Evolutionary conservation across 1,139 yeast genomes (phyloP), one percentile per base, ranked within the genome.

Genomic region (Suhomyces panamericanus): DNA sequence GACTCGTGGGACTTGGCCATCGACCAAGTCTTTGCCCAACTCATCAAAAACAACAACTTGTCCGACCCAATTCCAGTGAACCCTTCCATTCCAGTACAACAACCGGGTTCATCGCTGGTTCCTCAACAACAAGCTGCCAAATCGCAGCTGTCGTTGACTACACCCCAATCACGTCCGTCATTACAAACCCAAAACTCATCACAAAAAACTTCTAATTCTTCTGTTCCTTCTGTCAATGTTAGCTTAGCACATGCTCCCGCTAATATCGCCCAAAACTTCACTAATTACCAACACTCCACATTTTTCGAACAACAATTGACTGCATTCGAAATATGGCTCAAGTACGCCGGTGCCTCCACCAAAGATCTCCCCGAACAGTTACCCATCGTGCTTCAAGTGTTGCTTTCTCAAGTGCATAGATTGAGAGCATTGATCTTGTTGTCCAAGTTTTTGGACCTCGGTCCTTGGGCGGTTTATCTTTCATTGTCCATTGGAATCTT

Each of bases 1-100:
- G 95, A 90, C 51, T 85, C 97, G 0, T 93, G 99, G 99, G 99
- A 95, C 61, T 72, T 93, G 57, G 98, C 99, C 0, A 86, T 93
- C 39, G 98, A 93, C 63, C 97, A 93, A 59, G 95, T 95, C 2
- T 71, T 95, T 44, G 81, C 89, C 4, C 89, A 85, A 56, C 64
- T 85, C 39, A 73, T 85, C 42, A 73, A 71, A 46, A 69, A 63
- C 44, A 49, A 51, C 60, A 50, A 62, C 60, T 51, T 44, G 28
- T 31, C 31, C 16, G 45, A 38, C 15, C 35, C 32, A 14, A 35
- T 38, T 15, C 42, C 49, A 1, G 35, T 38, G 14, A 12, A 32
- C 16, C 41, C 46, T 6, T 8, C 43, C 20, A 14, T 37, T 17
- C 35, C 46, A 7, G 15, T 22, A 6, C 34, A 27, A 4, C 41